Base-by-base conservation (phyloP, 371 early-diverging fungal species). In the Enterocytospora artemiae region DNA sequence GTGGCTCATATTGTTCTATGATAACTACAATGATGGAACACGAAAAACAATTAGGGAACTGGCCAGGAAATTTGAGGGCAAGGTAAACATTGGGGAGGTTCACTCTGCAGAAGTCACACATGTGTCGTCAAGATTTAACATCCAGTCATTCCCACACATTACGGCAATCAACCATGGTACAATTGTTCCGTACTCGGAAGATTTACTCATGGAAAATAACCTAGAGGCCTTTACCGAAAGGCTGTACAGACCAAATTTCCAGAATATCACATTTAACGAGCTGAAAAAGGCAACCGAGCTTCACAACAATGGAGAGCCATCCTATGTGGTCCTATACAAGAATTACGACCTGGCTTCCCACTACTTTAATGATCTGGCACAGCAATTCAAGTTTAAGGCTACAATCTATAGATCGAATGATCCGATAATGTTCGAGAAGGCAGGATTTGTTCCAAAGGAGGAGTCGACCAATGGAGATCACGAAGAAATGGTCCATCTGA, bases 331-430 rank as follows among this genome's bases (percentile, higher is more conserved):
- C 0, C 71, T 78, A 39, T 72, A 78, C 51, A 73, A 63, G 2
- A 66, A 80, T 56, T 30, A 63, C 33, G 55, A 59, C 2, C 9
- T 69, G 30, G 80, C 80, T 14, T 77, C 74, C 33, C 43, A 60
- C 22, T 65, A 70, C 58, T 78, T 78, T 59, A 55, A 69, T n/a
- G 33, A 63, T 49, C 54, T 70, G 22, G 77, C 80, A 20, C 78
- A 80, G 39, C 75, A 77, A 57, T 76, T 77, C 46, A 80, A 78
- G 50, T 70, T 77, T 54, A 73, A 69, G 44, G 68, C 79, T 14
- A 55, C 37, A 12, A 77, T 78, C 30, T 78, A 73, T 53, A 75
- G 74, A 59, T 64, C 73, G 20, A 66, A 67, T 52, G 77, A 77
- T 67, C 61, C 48, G 3, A 51, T 37, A 0, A 32, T 77, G 7